Conservation (phyloP, 495 filamentous ascomycete genomes). For the Neurospora sp. region DNA sequence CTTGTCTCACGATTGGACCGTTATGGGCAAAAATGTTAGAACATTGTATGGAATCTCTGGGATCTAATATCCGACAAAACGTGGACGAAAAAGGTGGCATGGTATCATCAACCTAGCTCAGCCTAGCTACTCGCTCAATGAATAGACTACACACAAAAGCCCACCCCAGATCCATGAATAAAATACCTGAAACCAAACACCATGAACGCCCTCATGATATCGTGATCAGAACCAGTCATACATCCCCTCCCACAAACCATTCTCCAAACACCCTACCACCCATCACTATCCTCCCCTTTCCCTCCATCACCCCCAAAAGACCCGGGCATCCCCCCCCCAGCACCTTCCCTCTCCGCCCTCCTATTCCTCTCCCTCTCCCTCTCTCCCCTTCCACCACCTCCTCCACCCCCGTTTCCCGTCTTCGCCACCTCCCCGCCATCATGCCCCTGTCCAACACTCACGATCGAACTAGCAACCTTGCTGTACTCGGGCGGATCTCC, state of each 20-base stretch:
- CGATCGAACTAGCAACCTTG: not conserved
- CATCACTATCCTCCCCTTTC: not conserved
- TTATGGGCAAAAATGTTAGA: not conserved
- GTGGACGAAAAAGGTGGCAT: not conserved
- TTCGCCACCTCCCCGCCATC: not conserved
- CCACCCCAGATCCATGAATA: not conserved
- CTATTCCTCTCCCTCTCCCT: not conserved
- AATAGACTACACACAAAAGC: not conserved
- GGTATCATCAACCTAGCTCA: not conserved
- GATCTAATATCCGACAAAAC: not conserved
- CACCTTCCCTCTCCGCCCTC: not conserved
- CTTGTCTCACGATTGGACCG: not conserved
- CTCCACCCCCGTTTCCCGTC: not conserved
- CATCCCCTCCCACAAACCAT: not conserved
- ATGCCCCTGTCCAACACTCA: not conserved
- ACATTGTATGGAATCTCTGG: not conserved
- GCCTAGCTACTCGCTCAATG: not conserved
- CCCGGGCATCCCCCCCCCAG: not conserved
- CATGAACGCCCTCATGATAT: not conserved
- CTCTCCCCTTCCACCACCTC: not conserved
- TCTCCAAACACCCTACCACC: not conserved
- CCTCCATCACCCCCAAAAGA: not conserved
- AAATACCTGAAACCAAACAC: not conserved
- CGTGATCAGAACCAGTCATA: not conserved
- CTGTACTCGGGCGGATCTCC: not conserved